Conservation (phyloP, 768 basidiomycete species). For the Ephemerocybe angulata region DNA sequence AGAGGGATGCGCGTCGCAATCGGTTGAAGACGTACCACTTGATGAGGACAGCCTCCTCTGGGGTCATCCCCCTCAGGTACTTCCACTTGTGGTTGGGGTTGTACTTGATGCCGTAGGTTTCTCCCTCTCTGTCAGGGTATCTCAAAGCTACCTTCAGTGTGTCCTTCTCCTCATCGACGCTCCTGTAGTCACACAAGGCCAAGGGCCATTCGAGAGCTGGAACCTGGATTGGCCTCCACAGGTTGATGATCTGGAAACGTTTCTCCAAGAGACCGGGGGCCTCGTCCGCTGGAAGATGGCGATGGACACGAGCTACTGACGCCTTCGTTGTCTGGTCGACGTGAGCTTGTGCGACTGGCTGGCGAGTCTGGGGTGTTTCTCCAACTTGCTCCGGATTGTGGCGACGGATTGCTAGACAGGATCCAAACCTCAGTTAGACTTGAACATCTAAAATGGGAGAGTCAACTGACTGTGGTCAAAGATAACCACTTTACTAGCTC, state of each 20-base stretch:
- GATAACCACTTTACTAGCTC: slow-evolving; percentile 52
- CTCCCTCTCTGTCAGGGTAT: slow-evolving; percentile 49
- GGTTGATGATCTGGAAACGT: slow-evolving; percentile 57
- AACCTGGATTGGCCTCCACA: slow-evolving; percentile 54
- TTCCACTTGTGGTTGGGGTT: slow-evolving; percentile 51
- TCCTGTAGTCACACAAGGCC: slow-evolving; percentile 48
- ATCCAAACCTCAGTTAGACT: neutral
- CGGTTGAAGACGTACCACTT: slow-evolving; percentile 42
- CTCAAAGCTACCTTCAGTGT: slow-evolving; percentile 41
- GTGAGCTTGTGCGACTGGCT: slow-evolving; percentile 45
- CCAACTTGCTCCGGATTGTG: slow-evolving; percentile 35
- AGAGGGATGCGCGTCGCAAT: neutral
- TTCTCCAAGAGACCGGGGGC: slow-evolving; percentile 39
- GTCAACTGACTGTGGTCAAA: slow-evolving; percentile 53
- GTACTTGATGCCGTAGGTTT: slow-evolving; percentile 45
- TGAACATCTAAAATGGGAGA: neutral
- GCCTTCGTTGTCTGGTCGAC: slow-evolving; percentile 50
- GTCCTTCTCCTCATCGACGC: slow-evolving; percentile 39
- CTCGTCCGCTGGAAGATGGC: slow-evolving; percentile 47
- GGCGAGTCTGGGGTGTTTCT: slow-evolving; percentile 34
- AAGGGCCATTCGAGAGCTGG: slow-evolving; percentile 50
- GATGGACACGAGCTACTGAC: slow-evolving; percentile 43
- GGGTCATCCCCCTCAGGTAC: slow-evolving; percentile 43
- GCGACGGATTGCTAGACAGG: slow-evolving; percentile 46
- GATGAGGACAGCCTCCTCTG: slow-evolving; percentile 48